Conservation (phyloP, 2,329 filamentous ascomycete species). For the Cladorrhinum sp. region DNA sequence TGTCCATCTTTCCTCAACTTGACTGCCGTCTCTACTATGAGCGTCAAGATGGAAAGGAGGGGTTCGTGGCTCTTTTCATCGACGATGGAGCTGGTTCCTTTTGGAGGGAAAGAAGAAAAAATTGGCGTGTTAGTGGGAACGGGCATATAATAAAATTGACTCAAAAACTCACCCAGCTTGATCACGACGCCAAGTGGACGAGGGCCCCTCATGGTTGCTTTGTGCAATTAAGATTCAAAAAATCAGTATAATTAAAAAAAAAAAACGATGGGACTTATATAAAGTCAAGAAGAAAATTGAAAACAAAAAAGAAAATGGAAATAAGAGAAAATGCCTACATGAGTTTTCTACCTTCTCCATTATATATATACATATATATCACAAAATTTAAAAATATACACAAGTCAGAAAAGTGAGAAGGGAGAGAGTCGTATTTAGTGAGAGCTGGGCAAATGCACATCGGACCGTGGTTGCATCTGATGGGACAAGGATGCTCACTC, state of each 20-base stretch:
- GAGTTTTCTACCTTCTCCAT: neutral
- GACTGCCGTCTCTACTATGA: constrained; percentile 92
- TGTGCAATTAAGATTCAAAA: constrained; percentile 1
- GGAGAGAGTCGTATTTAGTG: constrained; percentile 7
- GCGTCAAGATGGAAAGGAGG: constrained; percentile 80
- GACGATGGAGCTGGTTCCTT: constrained; percentile 98
- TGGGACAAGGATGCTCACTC: neutral
- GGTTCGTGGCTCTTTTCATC: constrained; percentile 95
- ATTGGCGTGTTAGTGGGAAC: neutral
- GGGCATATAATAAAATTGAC: constrained; percentile 1
- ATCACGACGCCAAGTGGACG: constrained; percentile 76
- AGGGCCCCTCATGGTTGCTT: constrained; percentile 58
- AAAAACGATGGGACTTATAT: neutral
- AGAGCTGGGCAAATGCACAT: constrained; percentile 7
- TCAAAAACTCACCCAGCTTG: constrained; percentile 67
- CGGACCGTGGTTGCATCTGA: constrained; percentile 6
- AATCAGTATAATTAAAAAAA: neutral
- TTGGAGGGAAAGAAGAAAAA: neutral
- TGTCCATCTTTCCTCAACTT: constrained; percentile 87
- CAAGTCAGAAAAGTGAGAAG: neutral
- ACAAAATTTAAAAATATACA: neutral
- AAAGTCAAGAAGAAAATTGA: neutral
- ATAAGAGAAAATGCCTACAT: neutral
- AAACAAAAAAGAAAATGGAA: constrained; percentile 1
- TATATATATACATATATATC: neutral